Base-by-base conservation (phyloP, 495 filamentous ascomycete species). In the Pyrenula aspistea region DNA sequence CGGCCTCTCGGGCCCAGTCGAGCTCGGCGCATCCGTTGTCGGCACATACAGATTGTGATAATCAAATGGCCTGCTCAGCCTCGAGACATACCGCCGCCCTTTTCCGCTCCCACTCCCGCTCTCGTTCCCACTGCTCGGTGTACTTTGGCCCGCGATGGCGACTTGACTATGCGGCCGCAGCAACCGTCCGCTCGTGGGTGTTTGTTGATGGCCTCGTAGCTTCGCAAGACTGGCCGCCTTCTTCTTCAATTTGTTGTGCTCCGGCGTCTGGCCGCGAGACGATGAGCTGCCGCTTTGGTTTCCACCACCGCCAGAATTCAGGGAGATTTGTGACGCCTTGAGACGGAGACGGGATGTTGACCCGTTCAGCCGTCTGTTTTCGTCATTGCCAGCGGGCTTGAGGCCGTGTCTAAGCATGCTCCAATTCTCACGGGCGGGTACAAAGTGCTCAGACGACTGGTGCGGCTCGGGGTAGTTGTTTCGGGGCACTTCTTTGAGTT, bases 391-490 rank as follows among this genome's bases (percentile, higher is more conserved):
- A 48, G 11, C 42, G 42, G 11, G 11, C 11, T 19, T 48, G 42
- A 11, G 42, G 42, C 11, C 11, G 11, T 48, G 11, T 11, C 42
- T 48, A 48, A 48, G 11, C 42, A 11, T 48, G 8, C 20, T 21
- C n/a, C 50, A 52, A 20, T 52, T 8, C 31, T 42, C 31, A 15
- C 31, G 31, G 4, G 31, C 31, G 8, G 31, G 31, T 8, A 42
- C 31, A 15, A 42, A 42, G 15, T 42, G 31, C 31, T 42, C 31
- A 42, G 50, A 52, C 22, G 50, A 59, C 15, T n/a, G 24, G 19
- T 25, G 12, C 49, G 3, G 10, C n/a, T 57, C n/a, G 23, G 22
- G 62, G 57, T 20, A 61, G 59, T 10, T 58, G 58, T 21, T 59
- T 24, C 50, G n/a, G 19, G 50, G 50, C 8, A 52, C 50, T 52